Conservation (phyloP, 306 rosid species). For the Notholithocarpus densiflorus region DNA sequence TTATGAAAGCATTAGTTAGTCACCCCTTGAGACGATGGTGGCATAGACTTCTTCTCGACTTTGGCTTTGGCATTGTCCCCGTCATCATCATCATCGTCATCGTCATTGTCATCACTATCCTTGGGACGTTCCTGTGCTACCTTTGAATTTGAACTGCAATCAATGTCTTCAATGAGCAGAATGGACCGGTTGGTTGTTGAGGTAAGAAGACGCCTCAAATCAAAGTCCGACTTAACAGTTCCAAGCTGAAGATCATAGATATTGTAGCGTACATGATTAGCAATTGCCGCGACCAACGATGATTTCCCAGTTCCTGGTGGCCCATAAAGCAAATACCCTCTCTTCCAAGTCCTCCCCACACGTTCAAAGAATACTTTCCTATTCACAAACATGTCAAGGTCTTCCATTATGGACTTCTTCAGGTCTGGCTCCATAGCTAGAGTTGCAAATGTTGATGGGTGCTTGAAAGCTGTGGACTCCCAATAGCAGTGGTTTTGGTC, state of each 20-base stretch:
- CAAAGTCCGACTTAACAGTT: not conserved
- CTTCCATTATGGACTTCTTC: not conserved
- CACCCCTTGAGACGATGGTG: too few species aligned
- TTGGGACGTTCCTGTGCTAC: not conserved
- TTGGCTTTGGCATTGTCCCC: too few species aligned
- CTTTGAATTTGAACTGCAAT: not conserved
- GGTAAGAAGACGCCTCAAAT: not conserved
- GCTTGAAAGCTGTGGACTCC: not conserved
- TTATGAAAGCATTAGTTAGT: too few species aligned
- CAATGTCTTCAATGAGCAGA: not conserved
- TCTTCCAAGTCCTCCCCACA: slow-evolving; percentile 3
- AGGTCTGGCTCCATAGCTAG: not conserved
- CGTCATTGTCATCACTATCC: not conserved
- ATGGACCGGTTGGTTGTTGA: not conserved
- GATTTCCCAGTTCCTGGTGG: slow-evolving; percentile 10
- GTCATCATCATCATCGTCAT: too few species aligned
- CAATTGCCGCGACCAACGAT: not conserved
- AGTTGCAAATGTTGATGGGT: not conserved
- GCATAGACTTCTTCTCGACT: too few species aligned
- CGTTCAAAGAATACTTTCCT: not conserved
- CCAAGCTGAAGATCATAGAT: not conserved
- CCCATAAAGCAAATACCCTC: slow-evolving; percentile 4
- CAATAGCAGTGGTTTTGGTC: not conserved
- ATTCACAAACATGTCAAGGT: slow-evolving; percentile 2
- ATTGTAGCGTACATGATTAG: not conserved